phyloP scores from a whole-genome alignment of 495 filamentous ascomycete genomes.

The Talaromyces adpressus region DNA sequence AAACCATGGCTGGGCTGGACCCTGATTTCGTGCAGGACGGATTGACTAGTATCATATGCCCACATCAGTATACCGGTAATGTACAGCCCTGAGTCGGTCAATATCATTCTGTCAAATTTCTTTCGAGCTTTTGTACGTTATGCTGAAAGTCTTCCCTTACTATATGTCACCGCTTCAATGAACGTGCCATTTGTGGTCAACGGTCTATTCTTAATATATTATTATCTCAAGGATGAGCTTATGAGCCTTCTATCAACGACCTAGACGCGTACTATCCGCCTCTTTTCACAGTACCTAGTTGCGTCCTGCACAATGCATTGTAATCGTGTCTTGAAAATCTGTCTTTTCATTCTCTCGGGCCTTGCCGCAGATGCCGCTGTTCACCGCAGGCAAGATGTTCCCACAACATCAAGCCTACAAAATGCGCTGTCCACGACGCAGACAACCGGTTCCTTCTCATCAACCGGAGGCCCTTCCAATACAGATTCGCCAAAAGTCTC shows the following conservation, averaged over 20 bases:
- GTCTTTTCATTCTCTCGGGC: neutral
- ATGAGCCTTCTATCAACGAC: neutral
- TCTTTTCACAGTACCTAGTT: neutral
- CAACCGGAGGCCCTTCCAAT: neutral
- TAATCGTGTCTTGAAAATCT: neutral
- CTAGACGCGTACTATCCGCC: neutral
- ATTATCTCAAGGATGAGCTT: neutral
- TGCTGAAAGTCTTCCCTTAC: neutral
- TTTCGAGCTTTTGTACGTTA: neutral
- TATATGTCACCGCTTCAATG: neutral
- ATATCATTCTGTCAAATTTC: neutral
- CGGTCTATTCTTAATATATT: neutral
- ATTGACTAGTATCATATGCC: neutral
- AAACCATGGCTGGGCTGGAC: slow-evolving; percentile 2
- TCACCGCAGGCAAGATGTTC: slow-evolving; percentile 3
- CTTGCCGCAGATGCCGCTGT: neutral
- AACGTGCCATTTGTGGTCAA: neutral
- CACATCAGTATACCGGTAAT: neutral
- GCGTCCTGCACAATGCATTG: neutral
- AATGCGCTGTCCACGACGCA: neutral
- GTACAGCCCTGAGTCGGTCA: neutral
- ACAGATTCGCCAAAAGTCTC: neutral
- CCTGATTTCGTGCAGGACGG: neutral
- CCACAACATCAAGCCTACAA: neutral
- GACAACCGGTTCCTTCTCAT: neutral